Percentiles rank a stretch among this genome's conserved stretches.
Conservation (phyloP, 805 yeast genomes). For the Kodamaea neixiangensis region DNA sequence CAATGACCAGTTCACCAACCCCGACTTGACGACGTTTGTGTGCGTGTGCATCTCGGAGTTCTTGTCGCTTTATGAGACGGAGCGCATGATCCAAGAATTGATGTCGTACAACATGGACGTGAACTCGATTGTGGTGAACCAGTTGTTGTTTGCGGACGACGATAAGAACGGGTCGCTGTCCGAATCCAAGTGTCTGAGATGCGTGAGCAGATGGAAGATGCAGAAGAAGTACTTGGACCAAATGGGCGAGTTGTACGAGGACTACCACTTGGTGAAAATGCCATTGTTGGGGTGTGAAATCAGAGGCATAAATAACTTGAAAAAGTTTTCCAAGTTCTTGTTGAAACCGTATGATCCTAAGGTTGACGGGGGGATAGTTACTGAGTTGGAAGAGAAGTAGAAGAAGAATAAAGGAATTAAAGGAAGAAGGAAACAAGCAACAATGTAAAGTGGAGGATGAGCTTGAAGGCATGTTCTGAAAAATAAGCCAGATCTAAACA, state of each 20-base stretch:
- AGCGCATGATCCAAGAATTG: conserved; percentile 95
- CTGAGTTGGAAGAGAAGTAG: conserved; percentile 54
- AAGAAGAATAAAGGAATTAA: not conserved
- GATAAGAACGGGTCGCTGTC: conserved; percentile 26
- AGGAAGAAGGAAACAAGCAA: not conserved
- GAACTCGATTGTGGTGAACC: conserved; percentile 94
- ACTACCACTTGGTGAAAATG: conserved; percentile 93
- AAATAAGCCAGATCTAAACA: too few relatives aligned
- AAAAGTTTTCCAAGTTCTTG: conserved; percentile 79
- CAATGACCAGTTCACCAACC: conserved; percentile 92
- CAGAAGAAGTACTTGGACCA: conserved; percentile 93
- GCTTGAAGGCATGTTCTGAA: too few relatives aligned
- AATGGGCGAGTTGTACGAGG: conserved; percentile 94
- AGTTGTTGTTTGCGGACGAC: conserved; percentile 81
- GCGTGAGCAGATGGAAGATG: conserved; percentile 92
- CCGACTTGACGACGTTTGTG: conserved; percentile 91
- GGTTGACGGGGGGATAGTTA: conserved; percentile 53
- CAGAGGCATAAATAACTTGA: conserved; percentile 85
- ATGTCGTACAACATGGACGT: conserved; percentile 95
- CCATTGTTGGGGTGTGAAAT: conserved; percentile 95
- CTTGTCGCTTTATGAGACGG: conserved; percentile 93
- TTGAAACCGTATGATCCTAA: conserved; percentile 75
- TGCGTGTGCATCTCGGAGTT: conserved; percentile 98
- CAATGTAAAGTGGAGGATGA: not conserved
- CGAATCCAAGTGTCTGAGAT: conserved; percentile 79